phyloP scores from a whole-genome alignment of 345 rosid genomes.

The Pugionium dolabratum region DNA sequence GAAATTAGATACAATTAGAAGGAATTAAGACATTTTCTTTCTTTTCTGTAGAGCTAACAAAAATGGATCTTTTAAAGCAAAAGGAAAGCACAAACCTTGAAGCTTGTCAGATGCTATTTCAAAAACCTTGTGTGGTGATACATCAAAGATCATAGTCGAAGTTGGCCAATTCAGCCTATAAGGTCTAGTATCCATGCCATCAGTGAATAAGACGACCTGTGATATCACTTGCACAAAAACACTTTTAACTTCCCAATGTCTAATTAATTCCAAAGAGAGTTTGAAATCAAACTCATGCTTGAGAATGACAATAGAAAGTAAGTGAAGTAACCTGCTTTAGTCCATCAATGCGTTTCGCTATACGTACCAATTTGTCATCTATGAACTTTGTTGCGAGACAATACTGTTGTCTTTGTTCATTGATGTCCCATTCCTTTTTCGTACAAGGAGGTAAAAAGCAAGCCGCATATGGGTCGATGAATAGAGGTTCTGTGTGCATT shows the following conservation, averaged over 20 bases:
- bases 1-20: not conserved
- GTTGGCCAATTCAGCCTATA: conserved; percentile 89
- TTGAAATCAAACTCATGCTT: not conserved
- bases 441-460: conserved; percentile 61
- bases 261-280: not conserved
- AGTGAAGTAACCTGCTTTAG: conserved; percentile 69
- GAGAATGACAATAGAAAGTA: not conserved
- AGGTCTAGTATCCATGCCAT: conserved; percentile 96
- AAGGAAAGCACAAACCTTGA: conserved; percentile 51
- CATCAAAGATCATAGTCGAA: conserved; percentile 77
- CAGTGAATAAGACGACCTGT: conserved; percentile 85
- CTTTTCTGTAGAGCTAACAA: not conserved
- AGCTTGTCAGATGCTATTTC: conserved; percentile 59
- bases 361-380: conserved; percentile 71
- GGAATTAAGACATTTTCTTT: not conserved
- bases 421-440: conserved; percentile 49
- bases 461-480: conserved; percentile 82
- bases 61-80: not conserved
- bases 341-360: conserved; percentile 63
- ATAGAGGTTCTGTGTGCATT: conserved; percentile 65
- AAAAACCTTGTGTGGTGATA: conserved; percentile 67
- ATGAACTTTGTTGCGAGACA: conserved; percentile 81
- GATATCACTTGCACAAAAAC: conserved; percentile 8
- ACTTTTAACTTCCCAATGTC: conserved; percentile 1
- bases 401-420: conserved; percentile 50